Evolutionary conservation across 345 rosid species (phyloP).

Genomic region (Euphorbia peplus): DNA sequence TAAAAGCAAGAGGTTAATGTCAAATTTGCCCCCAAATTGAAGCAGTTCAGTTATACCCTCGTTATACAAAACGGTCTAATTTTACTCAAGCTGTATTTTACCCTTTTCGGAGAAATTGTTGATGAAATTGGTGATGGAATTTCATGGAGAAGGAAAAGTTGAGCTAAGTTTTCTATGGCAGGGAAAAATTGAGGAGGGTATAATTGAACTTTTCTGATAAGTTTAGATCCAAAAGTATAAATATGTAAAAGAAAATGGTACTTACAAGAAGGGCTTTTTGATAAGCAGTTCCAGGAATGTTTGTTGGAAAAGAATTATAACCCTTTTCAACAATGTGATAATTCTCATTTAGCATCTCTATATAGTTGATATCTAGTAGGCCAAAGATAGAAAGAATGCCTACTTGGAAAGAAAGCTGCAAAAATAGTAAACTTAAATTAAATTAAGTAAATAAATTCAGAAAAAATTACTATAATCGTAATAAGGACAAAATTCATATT

Average conservation of each 20-base stretch:
- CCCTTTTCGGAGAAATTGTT: too few relatives aligned
- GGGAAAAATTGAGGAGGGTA: too few relatives aligned
- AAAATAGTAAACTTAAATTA: not conserved
- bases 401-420: slow-evolving; percentile 40
- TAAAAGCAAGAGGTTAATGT: not conserved
- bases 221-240: not conserved
- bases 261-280: slow-evolving; percentile 27
- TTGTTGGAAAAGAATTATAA: slow-evolving; percentile 32
- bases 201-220: too few relatives aligned
- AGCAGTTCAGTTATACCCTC: too few relatives aligned
- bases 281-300: slow-evolving; percentile 30
- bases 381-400: slow-evolving; percentile 47
- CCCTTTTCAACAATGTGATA: slow-evolving; percentile 29
- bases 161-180: too few relatives aligned
- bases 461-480: not conserved
- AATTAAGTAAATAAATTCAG: not conserved
- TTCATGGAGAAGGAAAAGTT: too few relatives aligned
- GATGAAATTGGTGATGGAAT: too few relatives aligned
- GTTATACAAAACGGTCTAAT: too few relatives aligned
- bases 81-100: too few relatives aligned
- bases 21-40: too few relatives aligned
- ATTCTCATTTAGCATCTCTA: slow-evolving; percentile 30
- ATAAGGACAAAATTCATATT: not conserved
- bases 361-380: slow-evolving; percentile 27
- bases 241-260: not conserved